Conservation (phyloP, 257 asterid genomes). For the Haberlea rhodopensis region DNA sequence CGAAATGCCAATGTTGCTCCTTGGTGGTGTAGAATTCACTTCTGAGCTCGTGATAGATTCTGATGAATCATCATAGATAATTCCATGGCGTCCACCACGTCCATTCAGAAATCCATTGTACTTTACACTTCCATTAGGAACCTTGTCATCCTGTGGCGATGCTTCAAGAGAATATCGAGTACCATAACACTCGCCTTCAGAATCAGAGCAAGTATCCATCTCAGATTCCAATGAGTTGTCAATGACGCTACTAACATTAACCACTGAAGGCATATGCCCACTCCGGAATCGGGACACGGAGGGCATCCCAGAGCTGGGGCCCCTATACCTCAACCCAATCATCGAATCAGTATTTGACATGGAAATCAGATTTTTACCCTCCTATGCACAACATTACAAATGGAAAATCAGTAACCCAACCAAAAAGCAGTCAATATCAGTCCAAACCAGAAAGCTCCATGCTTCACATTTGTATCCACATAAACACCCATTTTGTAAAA, state of each 20-base stretch:
- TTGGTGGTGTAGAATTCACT: slow-evolving; percentile 30
- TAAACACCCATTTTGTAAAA: background rate
- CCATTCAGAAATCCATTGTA: slow-evolving; percentile 23
- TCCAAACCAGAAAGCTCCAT: slow-evolving; percentile 12
- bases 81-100: slow-evolving; percentile 25
- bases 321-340: slow-evolving; percentile 39
- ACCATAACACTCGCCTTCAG: slow-evolving; percentile 59
- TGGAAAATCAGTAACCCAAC: slow-evolving; percentile 11
- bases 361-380: slow-evolving; percentile 22
- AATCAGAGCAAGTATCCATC: slow-evolving; percentile 68
- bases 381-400: slow-evolving; percentile 22
- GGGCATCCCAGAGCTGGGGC: slow-evolving; percentile 47
- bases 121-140: slow-evolving; percentile 34
- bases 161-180: slow-evolving; percentile 61
- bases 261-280: slow-evolving; percentile 61
- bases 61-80: slow-evolving; percentile 32
- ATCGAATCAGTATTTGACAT: slow-evolving; percentile 55
- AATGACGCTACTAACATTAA: slow-evolving; percentile 29
- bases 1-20: slow-evolving; percentile 23
- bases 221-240: slow-evolving; percentile 52
- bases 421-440: background rate
- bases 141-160: slow-evolving; percentile 81
- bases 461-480: background rate
- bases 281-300: slow-evolving; percentile 52
- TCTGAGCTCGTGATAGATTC: slow-evolving; percentile 46